A percentile compares a stretch with the other conserved stretches of the same genome.
These are phyloP conservation scores for Jacaranda mimosifolia DNA, from an alignment of 257 asterid genomes.

Conservation along the genomic window DNA sequence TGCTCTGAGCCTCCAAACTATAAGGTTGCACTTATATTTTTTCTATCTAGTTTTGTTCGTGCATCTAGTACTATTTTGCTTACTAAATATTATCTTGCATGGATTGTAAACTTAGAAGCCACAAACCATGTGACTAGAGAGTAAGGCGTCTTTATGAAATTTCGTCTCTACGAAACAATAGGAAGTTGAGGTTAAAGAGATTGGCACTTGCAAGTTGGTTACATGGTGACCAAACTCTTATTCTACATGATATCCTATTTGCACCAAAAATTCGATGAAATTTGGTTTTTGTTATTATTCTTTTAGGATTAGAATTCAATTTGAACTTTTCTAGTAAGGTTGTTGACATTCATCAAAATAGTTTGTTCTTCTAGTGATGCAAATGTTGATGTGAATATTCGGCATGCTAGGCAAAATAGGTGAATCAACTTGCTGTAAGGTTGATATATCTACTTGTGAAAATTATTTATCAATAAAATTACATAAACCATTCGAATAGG, in stretches of 20 bases:
- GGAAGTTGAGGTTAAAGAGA: background rate
- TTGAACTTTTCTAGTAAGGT: background rate
- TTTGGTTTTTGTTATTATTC: background rate
- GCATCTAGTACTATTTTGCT: background rate
- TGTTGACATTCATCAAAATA: background rate
- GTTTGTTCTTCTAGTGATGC: background rate
- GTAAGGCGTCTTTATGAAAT: background rate
- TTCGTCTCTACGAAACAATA: background rate
- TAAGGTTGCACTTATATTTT: background rate
- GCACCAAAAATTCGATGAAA: background rate
- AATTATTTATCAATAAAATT: too few relatives aligned
- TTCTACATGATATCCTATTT: conserved; percentile 2
- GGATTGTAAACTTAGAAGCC: background rate
- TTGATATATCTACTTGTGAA: background rate
- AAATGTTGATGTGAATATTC: too few relatives aligned
- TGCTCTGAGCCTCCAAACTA: background rate
- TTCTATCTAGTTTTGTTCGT: background rate
- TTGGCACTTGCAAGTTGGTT: conserved; percentile 4
- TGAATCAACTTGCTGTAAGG: background rate
- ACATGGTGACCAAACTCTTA: background rate
- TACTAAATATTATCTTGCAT: background rate
- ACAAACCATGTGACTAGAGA: background rate
- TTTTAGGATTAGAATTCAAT: background rate
- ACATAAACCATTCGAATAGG: background rate
- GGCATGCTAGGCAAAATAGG: background rate